A percentile compares a stretch with the other conserved stretches of the same genome.
phyloP scores from a whole-genome alignment of 2,329 filamentous ascomycete species.

The Talaromyces funiculosus region DNA sequence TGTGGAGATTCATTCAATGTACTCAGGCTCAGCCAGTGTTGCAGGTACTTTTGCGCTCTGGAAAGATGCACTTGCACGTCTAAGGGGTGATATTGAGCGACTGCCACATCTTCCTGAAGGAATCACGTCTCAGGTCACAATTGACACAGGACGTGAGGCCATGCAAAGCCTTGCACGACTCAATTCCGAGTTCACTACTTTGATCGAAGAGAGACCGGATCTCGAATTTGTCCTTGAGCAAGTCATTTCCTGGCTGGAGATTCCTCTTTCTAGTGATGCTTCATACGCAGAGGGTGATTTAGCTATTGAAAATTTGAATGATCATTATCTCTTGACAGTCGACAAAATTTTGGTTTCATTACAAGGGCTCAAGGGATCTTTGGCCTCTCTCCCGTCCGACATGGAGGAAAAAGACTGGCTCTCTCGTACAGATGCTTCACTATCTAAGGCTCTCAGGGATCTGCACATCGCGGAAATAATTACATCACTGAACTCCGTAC shows the following conservation, averaged over 20 bases:
- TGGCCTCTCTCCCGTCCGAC: constrained; percentile 52
- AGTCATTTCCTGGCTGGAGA: constrained; percentile 58
- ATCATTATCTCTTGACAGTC: constrained; percentile 57
- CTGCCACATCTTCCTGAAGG: constrained; percentile 49
- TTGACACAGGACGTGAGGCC: constrained; percentile 25
- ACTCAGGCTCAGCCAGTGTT: constrained; percentile 52
- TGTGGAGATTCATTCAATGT: constrained; percentile 60
- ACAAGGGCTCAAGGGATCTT: constrained; percentile 61
- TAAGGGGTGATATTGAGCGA: constrained; percentile 40
- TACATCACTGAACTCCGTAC: constrained; percentile 37
- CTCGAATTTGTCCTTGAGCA: constrained; percentile 62
- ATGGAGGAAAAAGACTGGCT: constrained; percentile 62
- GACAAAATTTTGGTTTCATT: constrained; percentile 74
- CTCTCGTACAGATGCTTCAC: constrained; percentile 49
- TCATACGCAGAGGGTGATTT: constrained; percentile 17
- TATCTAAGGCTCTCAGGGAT: constrained; percentile 51
- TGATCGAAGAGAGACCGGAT: constrained; percentile 49
- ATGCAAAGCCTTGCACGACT: constrained; percentile 25
- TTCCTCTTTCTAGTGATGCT: constrained; percentile 20
- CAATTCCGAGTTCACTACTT: constrained; percentile 39
- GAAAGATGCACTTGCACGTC: constrained; percentile 43
- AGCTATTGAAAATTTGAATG: constrained; percentile 47
- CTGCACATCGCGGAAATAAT: constrained; percentile 57
- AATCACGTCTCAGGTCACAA: constrained; percentile 36
- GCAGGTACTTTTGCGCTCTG: constrained; percentile 47